A percentile compares a stretch with the other conserved stretches of the same genome.
Conservation (phyloP, 257 asterid genomes). For the Solanum pimpinellifolium region DNA sequence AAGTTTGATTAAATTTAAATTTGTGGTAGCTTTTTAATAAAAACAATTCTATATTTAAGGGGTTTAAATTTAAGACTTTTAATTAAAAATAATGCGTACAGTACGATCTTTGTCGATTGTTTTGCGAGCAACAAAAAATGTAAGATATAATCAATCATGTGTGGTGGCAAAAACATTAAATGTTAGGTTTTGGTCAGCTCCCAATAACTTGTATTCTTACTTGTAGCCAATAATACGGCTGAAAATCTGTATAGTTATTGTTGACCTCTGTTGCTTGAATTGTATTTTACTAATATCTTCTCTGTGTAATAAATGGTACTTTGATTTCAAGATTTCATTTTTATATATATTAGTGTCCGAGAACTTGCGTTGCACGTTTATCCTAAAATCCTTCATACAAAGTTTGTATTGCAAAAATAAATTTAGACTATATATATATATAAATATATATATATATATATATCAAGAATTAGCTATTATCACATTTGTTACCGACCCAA, state of each 20-base stretch:
- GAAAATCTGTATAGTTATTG: neutral
- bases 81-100: too few species aligned
- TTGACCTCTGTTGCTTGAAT: neutral
- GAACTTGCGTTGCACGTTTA: too few species aligned
- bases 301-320: neutral
- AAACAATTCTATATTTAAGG: accelerated
- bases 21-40: too few species aligned
- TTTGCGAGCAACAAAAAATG: neutral
- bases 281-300: neutral
- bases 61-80: accelerated
- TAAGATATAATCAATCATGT: neutral
- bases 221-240: neutral
- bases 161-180: neutral
- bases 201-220: neutral
- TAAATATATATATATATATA: too few species aligned
- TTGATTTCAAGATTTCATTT: neutral
- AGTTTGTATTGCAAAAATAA: too few species aligned
- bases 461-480: too few species aligned
- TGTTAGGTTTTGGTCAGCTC: neutral
- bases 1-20: too few species aligned
- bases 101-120: neutral
- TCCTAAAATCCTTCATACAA: too few species aligned
- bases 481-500: too few species aligned
- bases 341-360: too few species aligned
- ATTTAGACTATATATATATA: too few species aligned